Evolutionary conservation across 805 yeast species (phyloP), one percentile per base, ranked within the genome.

Genomic region (Blastobotrys parvus): DNA sequence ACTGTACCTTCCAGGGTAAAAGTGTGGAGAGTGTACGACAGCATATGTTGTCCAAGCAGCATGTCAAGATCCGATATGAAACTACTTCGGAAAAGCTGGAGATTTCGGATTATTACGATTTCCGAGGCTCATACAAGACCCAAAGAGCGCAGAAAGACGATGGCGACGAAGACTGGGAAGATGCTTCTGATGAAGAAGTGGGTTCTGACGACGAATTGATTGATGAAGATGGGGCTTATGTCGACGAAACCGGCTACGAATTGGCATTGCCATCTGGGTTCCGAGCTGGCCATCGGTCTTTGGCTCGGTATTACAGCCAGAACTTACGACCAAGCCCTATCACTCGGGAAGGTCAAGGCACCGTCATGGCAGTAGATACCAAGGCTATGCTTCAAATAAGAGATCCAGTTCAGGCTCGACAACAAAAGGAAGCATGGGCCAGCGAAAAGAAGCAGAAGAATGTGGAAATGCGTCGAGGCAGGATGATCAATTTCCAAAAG

Each of bases 41-140:
- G 35, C 99, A 92, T 62, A 81, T 87, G 83, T 54, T 70, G 3
- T 73, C 82, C 6, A 92, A 92, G 62, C 78, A 87, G 45, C 99
- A 92, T 62, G 82, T 90, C 67, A 75, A 78, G 57, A 72, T 92
- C 47, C 97, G 97, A 0, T 92, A 83, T 62, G 97, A 92, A 55
- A 63, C 77, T 0, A 81, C 77, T 42, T 81, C 80, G 45, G 94
- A 92, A 56, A 78, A 79, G 56, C 72, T 78, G 38, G 82, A 80
- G 56, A 71, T 90, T 35, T 74, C 88, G 0, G 81, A 78, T 33
- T 92, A 82, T 57, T 92, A 92, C 59, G 96, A 90, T 59, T 89
- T 86, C 64, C 68, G 80, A 2, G 71, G 85, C 0, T 69, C 88
- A 1, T 79, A 78, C 44, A 15, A 62, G 46, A 35, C 60, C 56